Evolutionary conservation across 129 eudicot species (phyloP), one percentile per base, ranked within the genome.

Genomic region (Saposhnikovia divaricata): DNA sequence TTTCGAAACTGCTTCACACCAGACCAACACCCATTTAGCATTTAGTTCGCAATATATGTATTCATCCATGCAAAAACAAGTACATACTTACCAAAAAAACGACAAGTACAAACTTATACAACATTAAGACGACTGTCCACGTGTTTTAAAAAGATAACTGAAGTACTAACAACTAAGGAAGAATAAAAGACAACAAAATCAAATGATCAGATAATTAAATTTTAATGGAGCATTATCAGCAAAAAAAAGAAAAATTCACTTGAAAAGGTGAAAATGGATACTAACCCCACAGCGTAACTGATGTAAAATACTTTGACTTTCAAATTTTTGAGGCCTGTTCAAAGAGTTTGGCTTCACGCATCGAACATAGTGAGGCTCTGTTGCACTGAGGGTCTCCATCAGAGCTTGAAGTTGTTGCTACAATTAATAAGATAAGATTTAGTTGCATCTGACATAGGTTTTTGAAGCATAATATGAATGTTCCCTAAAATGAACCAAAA

Each of bases 361-460:
- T 48, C 98, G 89, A 42, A 94, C 76, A 66, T 94, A 94, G 77
- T 94, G 98, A 76, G 98, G 98, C 85, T 94, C 98, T 21, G 98
- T 94, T 47, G 93, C 89, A 82, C 90, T 91, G 31, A 95, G 97
- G 73, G 97, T 95, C 81, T 92, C 99, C 99, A 95, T 95, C 47
- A 95, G 93, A 47, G 99, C 93, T 90, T 95, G 99, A 76, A 95
- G 90, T 92, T 95, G 99, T 95, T 89, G 97, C 99, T 95, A 85
- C 85, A 87, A 80, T 40, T 65, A 82, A 74, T n/a, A 18, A 25
- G 27, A 78, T 46, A 14, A 78, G 55, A 84, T 43, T 43, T 57
- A 77, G 59, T 44, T n/a, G 31, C 28, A 59, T 23, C 66, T 23
- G 3, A 59, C n/a, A 59, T 21, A 7, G 28, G 13, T n/a, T 51